These are phyloP conservation scores for Paracoccidioides lutzii DNA, from an alignment of 2,329 filamentous ascomycete genomes.

Conservation along the genomic window DNA sequence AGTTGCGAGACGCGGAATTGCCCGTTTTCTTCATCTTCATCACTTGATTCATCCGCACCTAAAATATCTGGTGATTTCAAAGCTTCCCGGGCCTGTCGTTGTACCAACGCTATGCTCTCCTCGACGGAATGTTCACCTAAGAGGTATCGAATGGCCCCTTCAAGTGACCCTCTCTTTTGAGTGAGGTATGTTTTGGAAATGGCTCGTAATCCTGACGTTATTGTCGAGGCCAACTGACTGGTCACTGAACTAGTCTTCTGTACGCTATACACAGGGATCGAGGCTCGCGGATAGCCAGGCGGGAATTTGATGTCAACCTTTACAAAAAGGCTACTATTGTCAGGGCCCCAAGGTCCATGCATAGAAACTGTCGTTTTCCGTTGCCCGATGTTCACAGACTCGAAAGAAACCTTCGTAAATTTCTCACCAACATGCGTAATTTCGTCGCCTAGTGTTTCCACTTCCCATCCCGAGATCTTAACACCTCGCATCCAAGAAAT, in stretches of 20 bases:
- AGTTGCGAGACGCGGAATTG: conserved; percentile 32
- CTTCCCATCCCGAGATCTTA: conserved; percentile 43
- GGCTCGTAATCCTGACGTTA: conserved; percentile 39
- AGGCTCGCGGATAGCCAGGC: conserved; percentile 39
- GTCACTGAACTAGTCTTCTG: conserved; percentile 47
- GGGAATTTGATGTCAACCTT: conserved; percentile 48
- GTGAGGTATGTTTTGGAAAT: conserved; percentile 44
- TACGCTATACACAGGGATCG: conserved; percentile 40
- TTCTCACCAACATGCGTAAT: conserved; percentile 49
- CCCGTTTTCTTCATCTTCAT: conserved; percentile 54
- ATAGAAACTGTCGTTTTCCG: conserved; percentile 44
- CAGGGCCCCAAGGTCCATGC: conserved; percentile 46
- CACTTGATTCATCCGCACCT: conserved; percentile 68
- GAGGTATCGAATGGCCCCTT: conserved; percentile 48
- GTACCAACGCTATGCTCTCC: conserved; percentile 40
- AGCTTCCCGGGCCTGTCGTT: conserved; percentile 45
- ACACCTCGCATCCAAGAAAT: conserved; percentile 55
- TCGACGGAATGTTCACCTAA: conserved; percentile 46
- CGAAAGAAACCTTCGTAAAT: conserved; percentile 48
- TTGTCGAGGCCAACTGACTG: conserved; percentile 36
- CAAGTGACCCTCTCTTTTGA: conserved; percentile 42
- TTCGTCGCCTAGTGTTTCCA: conserved; percentile 46
- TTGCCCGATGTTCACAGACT: conserved; percentile 43
- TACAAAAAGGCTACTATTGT: conserved; percentile 41
- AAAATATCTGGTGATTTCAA: conserved; percentile 32